These are phyloP conservation scores for Boletus tylopilopsis DNA, from an alignment of 768 basidiomycete genomes.

Conservation along the genomic window DNA sequence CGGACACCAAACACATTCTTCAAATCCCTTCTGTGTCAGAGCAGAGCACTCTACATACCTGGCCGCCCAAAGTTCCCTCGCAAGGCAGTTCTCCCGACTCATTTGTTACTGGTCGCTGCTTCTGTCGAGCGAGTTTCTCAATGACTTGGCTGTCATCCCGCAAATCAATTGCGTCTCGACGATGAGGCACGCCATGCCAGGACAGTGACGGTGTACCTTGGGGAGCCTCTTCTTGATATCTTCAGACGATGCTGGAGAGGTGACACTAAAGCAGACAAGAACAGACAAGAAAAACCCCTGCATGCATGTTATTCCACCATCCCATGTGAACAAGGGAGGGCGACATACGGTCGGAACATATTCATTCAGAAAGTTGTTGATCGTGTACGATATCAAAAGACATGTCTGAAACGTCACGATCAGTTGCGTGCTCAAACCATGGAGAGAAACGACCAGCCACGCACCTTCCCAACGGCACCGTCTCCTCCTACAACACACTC, in stretches of 20 bases:
- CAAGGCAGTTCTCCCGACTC: conserved; percentile 93
- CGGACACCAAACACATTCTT: conserved; percentile 89
- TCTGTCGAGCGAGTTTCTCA: conserved; percentile 95
- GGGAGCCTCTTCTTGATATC: conserved; percentile 99
- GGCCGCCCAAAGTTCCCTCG: conserved; percentile 96
- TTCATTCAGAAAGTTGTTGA: conserved; percentile 98
- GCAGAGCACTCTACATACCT: conserved; percentile 99
- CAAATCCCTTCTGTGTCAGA: conserved; percentile 96
- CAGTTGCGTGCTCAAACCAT: neutral
- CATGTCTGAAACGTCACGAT: conserved; percentile 61
- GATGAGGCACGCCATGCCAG: conserved; percentile 97
- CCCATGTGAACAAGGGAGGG: neutral
- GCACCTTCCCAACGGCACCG: conserved; percentile 96
- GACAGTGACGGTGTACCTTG: conserved; percentile 99
- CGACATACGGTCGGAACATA: conserved; percentile 92
- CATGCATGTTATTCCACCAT: too few species aligned
- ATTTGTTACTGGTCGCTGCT: conserved; percentile 85
- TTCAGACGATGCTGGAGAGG: conserved; percentile 96
- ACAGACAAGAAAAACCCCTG: conserved; percentile 54
- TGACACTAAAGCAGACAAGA: conserved; percentile 99
- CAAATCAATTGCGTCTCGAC: conserved; percentile 98
- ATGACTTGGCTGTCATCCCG: conserved; percentile 89
- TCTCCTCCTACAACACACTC: conserved; percentile 98
- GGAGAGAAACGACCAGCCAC: conserved; percentile 25
- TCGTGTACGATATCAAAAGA: conserved; percentile 94